Evolutionary conservation across 2,329 filamentous ascomycete species (phyloP).

Genomic region (Talaromyces sp.): DNA sequence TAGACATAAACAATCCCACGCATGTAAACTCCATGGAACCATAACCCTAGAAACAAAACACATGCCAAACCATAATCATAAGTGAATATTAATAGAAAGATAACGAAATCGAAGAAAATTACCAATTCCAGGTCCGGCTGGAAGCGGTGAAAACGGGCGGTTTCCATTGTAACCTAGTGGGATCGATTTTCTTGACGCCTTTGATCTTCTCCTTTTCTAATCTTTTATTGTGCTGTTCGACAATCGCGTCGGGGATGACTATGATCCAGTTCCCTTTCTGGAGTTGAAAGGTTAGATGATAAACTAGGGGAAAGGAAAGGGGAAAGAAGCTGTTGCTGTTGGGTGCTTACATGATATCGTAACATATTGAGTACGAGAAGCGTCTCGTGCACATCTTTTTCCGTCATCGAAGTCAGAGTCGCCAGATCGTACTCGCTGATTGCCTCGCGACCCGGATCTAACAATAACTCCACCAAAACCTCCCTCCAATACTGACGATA

Average conservation of each 20-base stretch:
- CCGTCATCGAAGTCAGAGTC: conserved; percentile 82
- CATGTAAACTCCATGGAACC: not conserved
- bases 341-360: conserved; percentile 65
- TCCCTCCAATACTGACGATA: conserved; percentile 99
- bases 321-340: not conserved
- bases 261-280: conserved; percentile 92
- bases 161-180: conserved; percentile 83
- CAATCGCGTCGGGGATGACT: conserved; percentile 77
- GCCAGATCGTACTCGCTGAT: conserved; percentile 85
- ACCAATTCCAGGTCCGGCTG: conserved; percentile 94
- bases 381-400: conserved; percentile 91
- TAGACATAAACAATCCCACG: not conserved
- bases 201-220: conserved; percentile 77
- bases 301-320: not conserved
- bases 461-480: conserved; percentile 80
- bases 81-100: not conserved
- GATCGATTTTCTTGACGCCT: conserved; percentile 67
- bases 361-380: conserved; percentile 92
- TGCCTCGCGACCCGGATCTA: conserved; percentile 59
- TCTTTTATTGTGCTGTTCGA: conserved; percentile 63
- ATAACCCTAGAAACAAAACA: not conserved
- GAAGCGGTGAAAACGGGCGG: conserved; percentile 90
- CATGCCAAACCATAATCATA: not conserved
- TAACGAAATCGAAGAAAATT: conserved; percentile 15
- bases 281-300: not conserved